A percentile compares a stretch with the other conserved stretches of the same genome.
Conservation (phyloP, 129 eudicot genomes). For the Calendula officinalis region DNA sequence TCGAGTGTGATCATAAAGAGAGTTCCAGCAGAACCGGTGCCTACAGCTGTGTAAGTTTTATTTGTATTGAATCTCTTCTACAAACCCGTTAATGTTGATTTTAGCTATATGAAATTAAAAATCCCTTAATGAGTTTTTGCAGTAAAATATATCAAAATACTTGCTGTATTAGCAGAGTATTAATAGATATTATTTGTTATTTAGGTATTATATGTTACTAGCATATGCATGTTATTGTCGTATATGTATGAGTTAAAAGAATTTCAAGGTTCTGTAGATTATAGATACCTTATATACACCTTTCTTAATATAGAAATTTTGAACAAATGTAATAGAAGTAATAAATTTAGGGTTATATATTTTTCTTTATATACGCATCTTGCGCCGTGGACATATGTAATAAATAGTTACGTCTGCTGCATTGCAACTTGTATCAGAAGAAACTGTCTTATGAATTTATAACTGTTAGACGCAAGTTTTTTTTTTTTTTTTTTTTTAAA, state of each 20-base stretch:
- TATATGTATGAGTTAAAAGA: no score
- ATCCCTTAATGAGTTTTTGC: conserved; percentile 2
- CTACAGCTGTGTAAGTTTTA: conserved; percentile 55
- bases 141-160: not conserved
- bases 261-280: not conserved
- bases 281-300: not conserved
- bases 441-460: not conserved
- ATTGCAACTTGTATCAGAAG: not conserved
- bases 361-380: not conserved
- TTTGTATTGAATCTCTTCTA: not conserved
- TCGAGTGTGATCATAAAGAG: conserved; percentile 88
- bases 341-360: not conserved
- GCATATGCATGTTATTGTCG: not conserved
- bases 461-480: not conserved
- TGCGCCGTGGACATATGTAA: not conserved
- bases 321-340: not conserved
- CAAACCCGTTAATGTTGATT: not conserved
- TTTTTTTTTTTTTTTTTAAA: not conserved
- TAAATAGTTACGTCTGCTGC: not conserved
- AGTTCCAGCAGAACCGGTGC: conserved; percentile 65
- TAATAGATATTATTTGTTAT: conserved; percentile 2
- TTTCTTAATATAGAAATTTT: not conserved
- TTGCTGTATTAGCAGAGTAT: conserved; percentile 6
- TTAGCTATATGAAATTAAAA: not conserved
- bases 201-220: not conserved